phyloP scores from a whole-genome alignment of 768 basidiomycete genomes.

The Obba rivulosa region DNA sequence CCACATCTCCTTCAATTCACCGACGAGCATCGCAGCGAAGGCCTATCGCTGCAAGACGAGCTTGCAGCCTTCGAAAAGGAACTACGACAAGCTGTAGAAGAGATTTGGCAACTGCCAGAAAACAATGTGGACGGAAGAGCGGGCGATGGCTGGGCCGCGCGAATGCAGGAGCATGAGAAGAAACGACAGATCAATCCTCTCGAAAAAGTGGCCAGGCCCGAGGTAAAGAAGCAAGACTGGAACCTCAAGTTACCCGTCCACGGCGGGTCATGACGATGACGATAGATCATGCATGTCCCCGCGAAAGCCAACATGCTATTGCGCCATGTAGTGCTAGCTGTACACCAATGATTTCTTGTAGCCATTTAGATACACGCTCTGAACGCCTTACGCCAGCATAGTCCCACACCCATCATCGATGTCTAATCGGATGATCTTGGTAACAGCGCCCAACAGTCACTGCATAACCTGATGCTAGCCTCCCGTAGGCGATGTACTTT shows the following conservation, averaged over 20 bases:
- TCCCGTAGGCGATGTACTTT: no score
- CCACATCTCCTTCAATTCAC: slow-evolving; percentile 76
- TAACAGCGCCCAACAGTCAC: no score
- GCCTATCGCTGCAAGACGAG: slow-evolving; percentile 54
- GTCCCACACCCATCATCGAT: no score
- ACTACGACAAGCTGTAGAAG: slow-evolving; percentile 50
- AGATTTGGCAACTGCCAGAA: slow-evolving; percentile 54
- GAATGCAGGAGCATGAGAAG: slow-evolving; percentile 24
- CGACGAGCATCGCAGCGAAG: slow-evolving; percentile 62
- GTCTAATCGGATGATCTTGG: no score
- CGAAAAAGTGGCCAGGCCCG: slow-evolving; percentile 25
- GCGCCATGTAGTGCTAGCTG: no score
- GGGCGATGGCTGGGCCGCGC: slow-evolving; percentile 20
- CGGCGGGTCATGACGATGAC: neutral
- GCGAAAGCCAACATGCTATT: no score
- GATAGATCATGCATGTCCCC: no score
- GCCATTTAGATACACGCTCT: no score
- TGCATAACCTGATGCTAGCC: no score
- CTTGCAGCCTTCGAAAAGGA: slow-evolving; percentile 53
- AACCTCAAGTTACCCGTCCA: slow-evolving; percentile 12
- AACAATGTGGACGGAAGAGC: slow-evolving; percentile 27
- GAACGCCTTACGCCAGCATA: no score
- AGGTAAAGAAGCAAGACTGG: slow-evolving; percentile 19
- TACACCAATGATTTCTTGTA: no score
- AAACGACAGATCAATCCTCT: slow-evolving; percentile 18